Conservation (phyloP, 1,139 yeast species). For the Blastobotrys indianensis region DNA sequence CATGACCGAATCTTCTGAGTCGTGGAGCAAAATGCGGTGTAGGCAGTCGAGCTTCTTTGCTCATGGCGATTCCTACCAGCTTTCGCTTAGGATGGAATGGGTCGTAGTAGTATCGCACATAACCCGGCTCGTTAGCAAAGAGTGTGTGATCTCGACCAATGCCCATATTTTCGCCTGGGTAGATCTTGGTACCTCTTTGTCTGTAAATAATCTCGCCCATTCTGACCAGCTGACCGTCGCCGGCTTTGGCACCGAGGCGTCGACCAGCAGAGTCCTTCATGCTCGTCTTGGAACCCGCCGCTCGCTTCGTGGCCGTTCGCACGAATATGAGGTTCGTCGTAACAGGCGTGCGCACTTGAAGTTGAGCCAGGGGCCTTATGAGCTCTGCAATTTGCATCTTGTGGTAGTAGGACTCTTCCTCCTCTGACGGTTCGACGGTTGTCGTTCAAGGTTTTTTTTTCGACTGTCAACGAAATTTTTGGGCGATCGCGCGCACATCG, state of each 20-base stretch:
- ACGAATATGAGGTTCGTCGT: slow-evolving; percentile 32
- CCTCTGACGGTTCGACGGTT: neutral
- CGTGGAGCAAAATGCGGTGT: slow-evolving; percentile 87
- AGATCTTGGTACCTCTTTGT: slow-evolving; percentile 95
- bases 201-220: slow-evolving; percentile 91
- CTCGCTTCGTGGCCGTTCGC: slow-evolving; percentile 90
- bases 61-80: slow-evolving; percentile 81
- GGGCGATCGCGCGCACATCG: neutral
- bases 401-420: neutral
- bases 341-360: neutral
- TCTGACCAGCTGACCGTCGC: slow-evolving; percentile 61
- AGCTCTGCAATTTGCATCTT: slow-evolving; percentile 1
- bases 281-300: slow-evolving; percentile 88
- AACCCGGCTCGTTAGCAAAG: slow-evolving; percentile 89
- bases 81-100: slow-evolving; percentile 96
- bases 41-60: slow-evolving; percentile 61
- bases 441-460: neutral
- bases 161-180: slow-evolving; percentile 84
- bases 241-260: slow-evolving; percentile 83
- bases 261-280: slow-evolving; percentile 96
- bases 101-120: slow-evolving; percentile 81
- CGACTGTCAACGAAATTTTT: neutral
- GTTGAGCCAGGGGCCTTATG: slow-evolving; percentile 3
- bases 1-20: slow-evolving; percentile 76
- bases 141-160: slow-evolving; percentile 94